These are phyloP conservation scores for Metrosideros polymorpha DNA, from an alignment of 441 rosid genomes.

Conservation along the genomic window DNA sequence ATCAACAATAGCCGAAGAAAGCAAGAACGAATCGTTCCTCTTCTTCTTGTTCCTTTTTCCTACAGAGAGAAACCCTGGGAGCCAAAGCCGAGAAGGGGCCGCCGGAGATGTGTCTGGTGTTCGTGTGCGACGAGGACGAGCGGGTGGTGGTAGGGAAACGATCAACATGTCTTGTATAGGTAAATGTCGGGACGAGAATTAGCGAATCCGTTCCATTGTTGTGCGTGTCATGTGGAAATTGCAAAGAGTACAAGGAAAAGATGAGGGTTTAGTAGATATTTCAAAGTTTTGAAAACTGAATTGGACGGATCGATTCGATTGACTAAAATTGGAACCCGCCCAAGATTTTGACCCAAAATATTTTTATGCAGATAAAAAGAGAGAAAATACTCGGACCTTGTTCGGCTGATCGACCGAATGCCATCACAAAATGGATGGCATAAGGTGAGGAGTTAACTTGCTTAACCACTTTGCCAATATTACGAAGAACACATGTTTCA, in stretches of 20 bases:
- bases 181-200: not conserved
- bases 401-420: not conserved
- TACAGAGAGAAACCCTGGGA: not conserved
- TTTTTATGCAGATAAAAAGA: too few species aligned
- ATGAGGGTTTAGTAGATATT: not conserved
- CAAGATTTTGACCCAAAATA: not conserved
- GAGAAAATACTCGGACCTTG: too few species aligned
- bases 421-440: not conserved
- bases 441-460: not conserved
- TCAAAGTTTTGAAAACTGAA: not conserved
- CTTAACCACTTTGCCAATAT: not conserved
- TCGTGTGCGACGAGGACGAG: conserved; percentile 12
- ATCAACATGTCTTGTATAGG: not conserved
- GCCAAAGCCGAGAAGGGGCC: not conserved
- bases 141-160: conserved; percentile 8
- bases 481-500: too few species aligned
- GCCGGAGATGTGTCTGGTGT: conserved; percentile 10
- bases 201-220: not conserved
- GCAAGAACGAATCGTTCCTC: not conserved
- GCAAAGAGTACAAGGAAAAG: too few species aligned
- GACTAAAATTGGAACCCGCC: rapidly evolving
- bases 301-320: not conserved
- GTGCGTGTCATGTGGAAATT: too few species aligned
- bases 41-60: too few species aligned
- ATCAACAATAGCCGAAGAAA: not conserved